These are phyloP conservation scores for Daldinia vernicosa DNA, from an alignment of 495 filamentous ascomycete genomes.

Conservation along the genomic window DNA sequence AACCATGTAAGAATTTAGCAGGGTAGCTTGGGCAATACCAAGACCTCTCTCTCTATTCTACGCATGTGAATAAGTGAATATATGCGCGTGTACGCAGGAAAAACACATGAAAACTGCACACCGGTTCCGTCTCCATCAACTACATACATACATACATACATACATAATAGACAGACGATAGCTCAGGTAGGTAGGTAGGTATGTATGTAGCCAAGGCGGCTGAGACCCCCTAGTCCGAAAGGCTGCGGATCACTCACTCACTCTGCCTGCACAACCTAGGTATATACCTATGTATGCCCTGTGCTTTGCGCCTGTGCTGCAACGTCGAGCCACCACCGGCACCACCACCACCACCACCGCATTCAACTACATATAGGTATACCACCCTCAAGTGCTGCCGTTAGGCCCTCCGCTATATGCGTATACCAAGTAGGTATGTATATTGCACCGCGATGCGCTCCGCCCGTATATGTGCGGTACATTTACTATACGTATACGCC, in stretches of 20 bases:
- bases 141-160: too few relatives aligned
- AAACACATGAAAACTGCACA: too few relatives aligned
- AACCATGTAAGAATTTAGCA: too few relatives aligned
- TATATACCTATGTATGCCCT: not conserved
- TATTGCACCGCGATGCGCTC: not conserved
- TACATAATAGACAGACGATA: too few relatives aligned
- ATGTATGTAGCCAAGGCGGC: not conserved
- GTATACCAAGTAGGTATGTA: not conserved
- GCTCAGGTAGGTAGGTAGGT: not conserved
- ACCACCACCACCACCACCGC: not conserved
- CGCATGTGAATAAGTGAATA: too few relatives aligned
- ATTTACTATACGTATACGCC: not conserved
- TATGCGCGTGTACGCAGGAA: too few relatives aligned
- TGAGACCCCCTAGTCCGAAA: not conserved
- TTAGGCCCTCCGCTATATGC: not conserved
- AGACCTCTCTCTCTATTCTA: too few relatives aligned
- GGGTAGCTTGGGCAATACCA: too few relatives aligned
- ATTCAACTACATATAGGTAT: too few relatives aligned
- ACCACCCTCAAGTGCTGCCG: not conserved
- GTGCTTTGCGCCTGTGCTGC: not conserved
- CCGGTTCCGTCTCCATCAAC: too few relatives aligned
- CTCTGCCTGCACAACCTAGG: not conserved
- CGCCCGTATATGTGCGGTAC: not conserved
- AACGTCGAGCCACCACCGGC: not conserved
- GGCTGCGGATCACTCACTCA: not conserved